Evolutionary conservation across 176 grass and related monocot species (phyloP).

Genomic region (Areca catechu): DNA sequence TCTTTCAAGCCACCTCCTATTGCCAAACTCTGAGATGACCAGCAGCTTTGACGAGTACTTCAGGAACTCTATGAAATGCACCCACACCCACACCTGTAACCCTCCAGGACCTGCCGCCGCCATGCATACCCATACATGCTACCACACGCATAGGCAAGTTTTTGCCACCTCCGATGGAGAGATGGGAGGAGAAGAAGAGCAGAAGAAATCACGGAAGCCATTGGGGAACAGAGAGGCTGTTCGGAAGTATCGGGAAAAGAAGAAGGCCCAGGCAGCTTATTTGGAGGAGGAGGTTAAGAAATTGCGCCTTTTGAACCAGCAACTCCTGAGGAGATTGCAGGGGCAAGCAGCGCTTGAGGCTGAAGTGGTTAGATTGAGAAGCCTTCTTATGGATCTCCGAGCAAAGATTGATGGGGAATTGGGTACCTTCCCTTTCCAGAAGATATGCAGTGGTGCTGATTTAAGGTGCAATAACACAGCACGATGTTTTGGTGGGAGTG

Average conservation of each 20-base stretch:
- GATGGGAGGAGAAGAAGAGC: conserved; percentile 17
- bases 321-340: conserved; percentile 65
- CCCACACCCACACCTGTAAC: conserved; percentile 64
- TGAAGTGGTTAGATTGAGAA: conserved; percentile 55
- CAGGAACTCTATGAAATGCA: conserved; percentile 41
- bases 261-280: conserved; percentile 71
- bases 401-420: conserved; percentile 73
- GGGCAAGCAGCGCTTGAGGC: conserved; percentile 49
- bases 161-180: conserved; percentile 25
- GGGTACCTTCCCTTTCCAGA: conserved; percentile 27
- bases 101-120: conserved; percentile 31
- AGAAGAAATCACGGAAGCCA: conserved; percentile 32
- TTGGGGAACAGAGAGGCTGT: conserved; percentile 72
- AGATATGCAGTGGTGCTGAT: conserved; percentile 25
- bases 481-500: background rate
- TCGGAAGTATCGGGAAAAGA: conserved; percentile 93
- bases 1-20: conserved; percentile 55
- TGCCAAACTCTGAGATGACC: conserved; percentile 36
- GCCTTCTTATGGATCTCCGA: conserved; percentile 41
- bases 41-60: conserved; percentile 58
- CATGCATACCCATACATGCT: conserved; percentile 58
- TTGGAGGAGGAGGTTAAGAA: conserved; percentile 79
- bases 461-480: conserved; percentile 10
- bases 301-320: conserved; percentile 52
- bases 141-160: conserved; percentile 60